Evolutionary conservation across 2,329 filamentous ascomycete genomes (phyloP).

Genomic region (Phaeosphaeria sp.): DNA sequence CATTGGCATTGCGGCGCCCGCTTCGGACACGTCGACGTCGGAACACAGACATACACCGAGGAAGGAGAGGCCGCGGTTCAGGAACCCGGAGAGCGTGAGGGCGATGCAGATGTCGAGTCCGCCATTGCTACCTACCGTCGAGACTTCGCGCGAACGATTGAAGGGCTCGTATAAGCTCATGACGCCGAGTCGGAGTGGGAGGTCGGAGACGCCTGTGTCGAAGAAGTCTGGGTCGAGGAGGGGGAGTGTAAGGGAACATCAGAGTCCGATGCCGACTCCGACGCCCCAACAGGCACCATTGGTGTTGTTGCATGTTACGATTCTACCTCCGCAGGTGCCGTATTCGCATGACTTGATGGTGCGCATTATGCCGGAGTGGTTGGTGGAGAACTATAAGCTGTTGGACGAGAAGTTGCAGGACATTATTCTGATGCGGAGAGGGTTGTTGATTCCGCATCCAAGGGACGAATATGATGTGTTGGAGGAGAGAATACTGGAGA

Average conservation of each 20-base stretch:
- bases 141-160: slow-evolving; percentile 37
- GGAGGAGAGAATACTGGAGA: slow-evolving; percentile 78
- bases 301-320: slow-evolving; percentile 78
- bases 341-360: slow-evolving; percentile 61
- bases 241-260: slow-evolving; percentile 33
- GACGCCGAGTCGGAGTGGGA: slow-evolving; percentile 39
- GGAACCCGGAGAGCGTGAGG: slow-evolving; percentile 72
- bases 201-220: slow-evolving; percentile 41
- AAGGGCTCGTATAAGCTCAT: slow-evolving; percentile 42
- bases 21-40: slow-evolving; percentile 30
- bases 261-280: slow-evolving; percentile 35
- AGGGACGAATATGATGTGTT: slow-evolving; percentile 81
- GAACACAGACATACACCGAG: slow-evolving; percentile 61
- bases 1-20: slow-evolving; percentile 36
- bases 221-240: slow-evolving; percentile 37
- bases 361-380: slow-evolving; percentile 58
- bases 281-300: slow-evolving; percentile 66
- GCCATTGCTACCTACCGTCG: slow-evolving; percentile 36
- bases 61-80: slow-evolving; percentile 69
- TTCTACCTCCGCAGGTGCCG: slow-evolving; percentile 72
- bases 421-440: slow-evolving; percentile 72
- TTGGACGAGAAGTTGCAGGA: slow-evolving; percentile 75
- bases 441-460: slow-evolving; percentile 78
- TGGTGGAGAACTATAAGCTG: slow-evolving; percentile 68
- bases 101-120: slow-evolving; percentile 75